Evolutionary conservation across 2,329 filamentous ascomycete species (phyloP).

Genomic region (Alternaria tenuissima): DNA sequence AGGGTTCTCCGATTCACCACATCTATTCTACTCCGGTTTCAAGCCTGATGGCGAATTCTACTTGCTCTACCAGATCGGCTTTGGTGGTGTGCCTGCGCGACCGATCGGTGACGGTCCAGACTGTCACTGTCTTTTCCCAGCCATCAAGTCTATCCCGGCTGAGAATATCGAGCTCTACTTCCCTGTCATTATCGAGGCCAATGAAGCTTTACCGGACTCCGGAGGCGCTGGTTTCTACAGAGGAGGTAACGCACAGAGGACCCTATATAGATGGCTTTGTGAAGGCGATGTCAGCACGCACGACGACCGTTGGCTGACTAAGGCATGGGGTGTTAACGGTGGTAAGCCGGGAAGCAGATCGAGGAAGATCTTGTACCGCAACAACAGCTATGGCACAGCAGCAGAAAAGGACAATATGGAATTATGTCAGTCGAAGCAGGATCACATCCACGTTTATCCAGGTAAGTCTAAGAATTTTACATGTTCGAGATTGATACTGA

Average conservation of each 20-base stretch:
- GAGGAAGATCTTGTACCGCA: conserved; percentile 55
- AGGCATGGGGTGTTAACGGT: conserved; percentile 60
- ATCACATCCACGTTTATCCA: conserved; percentile 56
- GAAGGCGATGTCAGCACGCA: conserved; percentile 59
- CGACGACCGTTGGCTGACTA: conserved; percentile 60
- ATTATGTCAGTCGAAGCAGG: conserved; percentile 57
- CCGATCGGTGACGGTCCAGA: conserved; percentile 59
- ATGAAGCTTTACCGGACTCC: conserved; percentile 59
- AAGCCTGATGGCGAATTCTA: conserved; percentile 59
- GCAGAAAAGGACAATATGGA: conserved; percentile 47
- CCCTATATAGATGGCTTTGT: conserved; percentile 57
- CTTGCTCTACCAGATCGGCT: conserved; percentile 61
- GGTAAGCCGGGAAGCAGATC: conserved; percentile 56
- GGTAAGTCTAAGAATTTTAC: conserved; percentile 25
- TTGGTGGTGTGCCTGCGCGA: conserved; percentile 59
- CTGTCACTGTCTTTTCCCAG: conserved; percentile 61
- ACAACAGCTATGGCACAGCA: conserved; percentile 48
- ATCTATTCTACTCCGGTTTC: conserved; percentile 62
- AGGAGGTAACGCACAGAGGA: conserved; percentile 60
- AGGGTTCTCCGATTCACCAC: conserved; percentile 61
- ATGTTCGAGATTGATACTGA: not conserved
- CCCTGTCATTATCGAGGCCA: conserved; percentile 59
- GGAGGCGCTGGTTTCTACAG: conserved; percentile 59
- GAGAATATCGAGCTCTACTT: conserved; percentile 60
- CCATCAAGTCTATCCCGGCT: conserved; percentile 60